These are phyloP conservation scores for Coemansia sp. DNA, from an alignment of 192 early-diverging fungal genomes.

Conservation along the genomic window DNA sequence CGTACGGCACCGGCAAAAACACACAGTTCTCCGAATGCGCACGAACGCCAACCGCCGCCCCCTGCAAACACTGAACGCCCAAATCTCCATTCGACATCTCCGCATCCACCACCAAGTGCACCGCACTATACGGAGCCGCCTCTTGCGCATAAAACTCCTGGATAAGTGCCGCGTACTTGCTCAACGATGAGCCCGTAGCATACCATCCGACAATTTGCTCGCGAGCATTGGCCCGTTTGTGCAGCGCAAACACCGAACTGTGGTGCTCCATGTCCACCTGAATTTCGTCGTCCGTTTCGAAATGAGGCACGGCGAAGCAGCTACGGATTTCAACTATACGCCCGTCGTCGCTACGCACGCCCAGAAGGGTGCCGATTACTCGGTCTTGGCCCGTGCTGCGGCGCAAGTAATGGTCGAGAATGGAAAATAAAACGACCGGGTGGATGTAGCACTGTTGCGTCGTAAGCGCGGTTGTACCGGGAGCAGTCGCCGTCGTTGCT, in stretches of 20 bases:
- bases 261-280: slow-evolving; percentile 90
- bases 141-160: slow-evolving; percentile 82
- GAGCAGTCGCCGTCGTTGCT: slow-evolving; percentile 2
- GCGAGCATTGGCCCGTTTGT: slow-evolving; percentile 83
- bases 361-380: slow-evolving; percentile 90
- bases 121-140: slow-evolving; percentile 66
- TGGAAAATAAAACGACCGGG: slow-evolving; percentile 86
- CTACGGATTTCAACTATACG: slow-evolving; percentile 84
- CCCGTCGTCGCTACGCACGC: slow-evolving; percentile 84
- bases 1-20: slow-evolving; percentile 86
- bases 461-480: slow-evolving; percentile 27
- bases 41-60: slow-evolving; percentile 73
- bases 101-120: slow-evolving; percentile 88
- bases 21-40: slow-evolving; percentile 78
- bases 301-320: slow-evolving; percentile 82
- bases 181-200: slow-evolving; percentile 66
- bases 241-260: slow-evolving; percentile 79
- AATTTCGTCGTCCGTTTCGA: slow-evolving; percentile 75
- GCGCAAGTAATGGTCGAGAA: slow-evolving; percentile 90
- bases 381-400: slow-evolving; percentile 77
- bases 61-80: slow-evolving; percentile 70
- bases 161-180: slow-evolving; percentile 69
- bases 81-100: slow-evolving; percentile 69
- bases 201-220: slow-evolving; percentile 97
- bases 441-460: slow-evolving; percentile 56